Conservation (phyloP, 805 yeast genomes). For the Teunomyces panamensis region DNA sequence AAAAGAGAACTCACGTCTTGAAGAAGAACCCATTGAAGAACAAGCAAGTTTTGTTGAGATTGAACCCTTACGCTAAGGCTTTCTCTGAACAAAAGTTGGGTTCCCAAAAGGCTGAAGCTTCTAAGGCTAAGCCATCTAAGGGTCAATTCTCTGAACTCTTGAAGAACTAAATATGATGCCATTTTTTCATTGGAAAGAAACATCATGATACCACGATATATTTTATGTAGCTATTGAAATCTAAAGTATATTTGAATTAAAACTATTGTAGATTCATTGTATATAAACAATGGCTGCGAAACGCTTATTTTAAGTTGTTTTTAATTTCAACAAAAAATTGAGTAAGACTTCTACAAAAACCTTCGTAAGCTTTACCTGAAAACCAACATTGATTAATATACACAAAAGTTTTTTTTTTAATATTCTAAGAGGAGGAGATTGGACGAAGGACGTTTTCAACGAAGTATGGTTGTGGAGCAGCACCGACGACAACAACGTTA, state of each 20-base stretch:
- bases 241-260: slow-evolving; percentile 5
- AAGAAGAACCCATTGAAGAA: slow-evolving; percentile 91
- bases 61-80: slow-evolving; percentile 99
- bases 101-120: slow-evolving; percentile 68
- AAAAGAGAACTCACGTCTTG: slow-evolving; percentile 97
- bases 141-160: slow-evolving; percentile 67
- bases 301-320: background rate
- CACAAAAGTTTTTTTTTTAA: slow-evolving; percentile 2
- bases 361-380: background rate
- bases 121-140: slow-evolving; percentile 65
- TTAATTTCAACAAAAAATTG: background rate
- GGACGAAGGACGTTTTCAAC: slow-evolving; percentile 44
- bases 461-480: slow-evolving; percentile 33
- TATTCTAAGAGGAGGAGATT: slow-evolving; percentile 5
- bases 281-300: background rate
- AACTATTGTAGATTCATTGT: background rate
- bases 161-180: slow-evolving; percentile 39
- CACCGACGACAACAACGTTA: slow-evolving; percentile 41
- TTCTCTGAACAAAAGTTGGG: slow-evolving; percentile 90
- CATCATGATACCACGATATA: slow-evolving; percentile 2
- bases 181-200: background rate
- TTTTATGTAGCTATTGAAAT: slow-evolving; percentile 6
- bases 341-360: background rate
- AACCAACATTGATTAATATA: background rate
- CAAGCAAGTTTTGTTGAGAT: slow-evolving; percentile 96